phyloP scores from a whole-genome alignment of 805 yeast genomes.

The Kazachstania psychrophila region DNA sequence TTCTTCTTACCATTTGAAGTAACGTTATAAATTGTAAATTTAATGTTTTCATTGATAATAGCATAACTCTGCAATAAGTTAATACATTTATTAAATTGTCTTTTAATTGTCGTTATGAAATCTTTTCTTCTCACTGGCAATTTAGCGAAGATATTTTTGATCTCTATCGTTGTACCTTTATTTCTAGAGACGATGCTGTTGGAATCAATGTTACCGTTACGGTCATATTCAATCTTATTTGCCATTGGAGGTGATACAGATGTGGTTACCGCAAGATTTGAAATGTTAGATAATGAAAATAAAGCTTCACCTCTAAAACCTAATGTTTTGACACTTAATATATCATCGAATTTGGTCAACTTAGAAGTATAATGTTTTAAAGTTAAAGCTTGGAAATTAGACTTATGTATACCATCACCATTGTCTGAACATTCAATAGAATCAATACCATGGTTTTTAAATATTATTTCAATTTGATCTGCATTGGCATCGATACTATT shows the following conservation, averaged over 20 bases:
- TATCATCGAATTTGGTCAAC: conserved; percentile 45
- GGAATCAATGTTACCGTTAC: conserved; percentile 42
- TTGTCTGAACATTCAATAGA: conserved; percentile 59
- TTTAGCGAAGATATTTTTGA: conserved; percentile 51
- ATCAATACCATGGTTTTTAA: conserved; percentile 66
- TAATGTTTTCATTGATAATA: conserved; percentile 46
- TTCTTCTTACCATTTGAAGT: conserved; percentile 40
- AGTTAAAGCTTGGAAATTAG: conserved; percentile 48
- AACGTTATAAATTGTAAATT: conserved; percentile 52
- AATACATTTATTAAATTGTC: conserved; percentile 67
- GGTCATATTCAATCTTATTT: conserved; percentile 42
- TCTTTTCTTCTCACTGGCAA: conserved; percentile 80
- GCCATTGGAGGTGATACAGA: conserved; percentile 52
- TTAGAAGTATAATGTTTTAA: conserved; percentile 63
- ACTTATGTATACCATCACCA: conserved; percentile 51
- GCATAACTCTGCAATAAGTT: conserved; percentile 57
- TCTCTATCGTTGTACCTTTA: conserved; percentile 58
- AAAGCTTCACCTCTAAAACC: conserved; percentile 83
- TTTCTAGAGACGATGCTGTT: conserved; percentile 41
- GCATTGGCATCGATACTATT: conserved; percentile 78
- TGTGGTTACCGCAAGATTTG: conserved; percentile 42
- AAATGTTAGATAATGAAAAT: conserved; percentile 55
- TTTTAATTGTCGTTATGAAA: conserved; percentile 52
- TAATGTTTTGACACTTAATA: conserved; percentile 42
- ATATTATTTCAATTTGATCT: conserved; percentile 53